A percentile compares a stretch with the other conserved stretches of the same genome.
These are phyloP conservation scores for Ceratocystis huliohia DNA, from an alignment of 2,329 filamentous ascomycete genomes.

Conservation along the genomic window DNA sequence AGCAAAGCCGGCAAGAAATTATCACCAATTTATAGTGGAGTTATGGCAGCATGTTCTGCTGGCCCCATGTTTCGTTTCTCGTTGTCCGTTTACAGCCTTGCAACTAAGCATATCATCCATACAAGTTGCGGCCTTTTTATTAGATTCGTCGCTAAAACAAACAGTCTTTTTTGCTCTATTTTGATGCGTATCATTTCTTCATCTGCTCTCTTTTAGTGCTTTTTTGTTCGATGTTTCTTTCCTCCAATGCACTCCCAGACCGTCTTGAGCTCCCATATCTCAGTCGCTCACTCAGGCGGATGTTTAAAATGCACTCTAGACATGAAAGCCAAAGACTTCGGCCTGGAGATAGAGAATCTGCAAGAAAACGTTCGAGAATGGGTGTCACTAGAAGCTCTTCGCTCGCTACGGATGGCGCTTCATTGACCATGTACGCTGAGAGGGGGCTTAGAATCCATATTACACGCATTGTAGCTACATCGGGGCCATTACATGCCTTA, in stretches of 20 bases:
- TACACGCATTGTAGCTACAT: not conserved
- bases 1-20: not conserved
- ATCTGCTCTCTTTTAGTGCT: not conserved
- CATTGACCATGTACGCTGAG: not conserved
- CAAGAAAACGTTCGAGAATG: too few species aligned
- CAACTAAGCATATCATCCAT: too few species aligned
- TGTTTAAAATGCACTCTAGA: not conserved
- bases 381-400: not conserved
- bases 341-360: not conserved
- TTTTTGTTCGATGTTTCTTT: not conserved
- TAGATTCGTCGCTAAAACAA: not conserved
- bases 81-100: too few species aligned
- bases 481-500: not conserved
- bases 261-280: slow-evolving; percentile 5
- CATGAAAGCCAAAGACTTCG: not conserved
- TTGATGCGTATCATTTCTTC: not conserved
- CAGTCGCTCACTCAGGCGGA: slow-evolving; percentile 2
- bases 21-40: slow-evolving; percentile 1
- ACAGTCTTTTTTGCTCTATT: not conserved
- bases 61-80: not conserved
- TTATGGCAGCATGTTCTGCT: not conserved
- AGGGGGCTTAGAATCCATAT: slow-evolving; percentile 4
- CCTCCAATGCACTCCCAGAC: not conserved
- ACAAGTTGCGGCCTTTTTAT: not conserved
- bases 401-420: not conserved